Conservation (phyloP, 106 monocot genomes). For the Cymbidium sinense region DNA sequence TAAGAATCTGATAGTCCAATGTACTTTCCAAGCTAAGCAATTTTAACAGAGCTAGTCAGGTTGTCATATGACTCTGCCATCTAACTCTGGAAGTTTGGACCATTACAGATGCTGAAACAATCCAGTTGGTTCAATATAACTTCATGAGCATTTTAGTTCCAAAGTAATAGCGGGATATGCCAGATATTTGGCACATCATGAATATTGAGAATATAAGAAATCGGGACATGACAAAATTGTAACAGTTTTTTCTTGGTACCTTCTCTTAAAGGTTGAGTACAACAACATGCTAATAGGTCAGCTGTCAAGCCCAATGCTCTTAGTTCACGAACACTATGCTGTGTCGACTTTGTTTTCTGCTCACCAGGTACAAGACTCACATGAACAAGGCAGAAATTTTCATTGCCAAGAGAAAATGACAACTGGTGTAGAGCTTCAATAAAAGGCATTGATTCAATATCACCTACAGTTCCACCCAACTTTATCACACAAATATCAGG, state of each 20-base stretch:
- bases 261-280: constrained; percentile 52
- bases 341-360: constrained; percentile 81
- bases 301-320: no score
- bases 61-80: constrained; percentile 78
- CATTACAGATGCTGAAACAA: constrained; percentile 30
- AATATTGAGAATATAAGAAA: no score
- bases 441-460: no score
- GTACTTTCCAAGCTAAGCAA: constrained; percentile 80
- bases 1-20: constrained; percentile 69
- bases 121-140: no score
- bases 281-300: constrained; percentile 58
- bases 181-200: constrained; percentile 80
- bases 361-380: constrained; percentile 73
- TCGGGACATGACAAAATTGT: no score
- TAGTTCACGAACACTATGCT: constrained; percentile 75
- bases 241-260: constrained; percentile 49
- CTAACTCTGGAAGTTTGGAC: constrained; percentile 43
- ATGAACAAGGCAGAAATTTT: constrained; percentile 76
- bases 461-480: constrained; percentile 80
- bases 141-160: constrained; percentile 66
- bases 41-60: no score
- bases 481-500: constrained; percentile 80
- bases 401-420: constrained; percentile 77
- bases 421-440: no score
- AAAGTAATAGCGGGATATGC: constrained; percentile 63